A percentile compares a stretch with the other conserved stretches of the same genome.
Evolutionary conservation across 2,329 filamentous ascomycete genomes (phyloP).

Genomic region (Sclerotinia glacialis): DNA sequence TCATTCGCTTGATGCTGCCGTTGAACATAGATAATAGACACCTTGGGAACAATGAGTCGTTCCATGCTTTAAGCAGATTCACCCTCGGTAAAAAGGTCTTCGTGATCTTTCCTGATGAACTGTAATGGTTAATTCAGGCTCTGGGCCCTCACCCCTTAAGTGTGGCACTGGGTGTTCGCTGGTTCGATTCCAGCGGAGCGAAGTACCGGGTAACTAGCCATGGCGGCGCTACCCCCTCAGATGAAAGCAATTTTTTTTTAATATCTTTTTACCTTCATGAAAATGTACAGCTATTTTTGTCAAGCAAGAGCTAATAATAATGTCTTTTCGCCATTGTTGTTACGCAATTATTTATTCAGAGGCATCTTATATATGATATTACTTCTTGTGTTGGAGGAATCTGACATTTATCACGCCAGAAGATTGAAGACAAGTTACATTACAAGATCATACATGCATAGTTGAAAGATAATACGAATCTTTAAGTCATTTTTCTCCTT

Average conservation of each 20-base stretch:
- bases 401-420: too few species aligned
- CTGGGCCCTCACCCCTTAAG: not conserved
- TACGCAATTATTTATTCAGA: too few species aligned
- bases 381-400: too few species aligned
- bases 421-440: too few species aligned
- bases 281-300: too few species aligned
- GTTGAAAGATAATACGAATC: too few species aligned
- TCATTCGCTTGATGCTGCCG: not conserved
- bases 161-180: not conserved
- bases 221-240: not conserved
- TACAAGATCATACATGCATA: too few species aligned
- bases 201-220: not conserved
- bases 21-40: not conserved
- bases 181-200: not conserved
- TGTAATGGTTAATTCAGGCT: conserved; percentile 2
- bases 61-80: not conserved
- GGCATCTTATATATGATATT: too few species aligned
- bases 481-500: too few species aligned
- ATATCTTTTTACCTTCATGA: not conserved
- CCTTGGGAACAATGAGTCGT: conserved; percentile 5
- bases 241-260: not conserved
- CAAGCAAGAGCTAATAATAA: too few species aligned
- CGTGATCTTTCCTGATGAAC: not conserved
- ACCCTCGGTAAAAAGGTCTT: not conserved
- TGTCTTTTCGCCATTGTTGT: too few species aligned